Conservation (phyloP, 2,329 filamentous ascomycete species). For the Pseudogymnoascus sp. region DNA sequence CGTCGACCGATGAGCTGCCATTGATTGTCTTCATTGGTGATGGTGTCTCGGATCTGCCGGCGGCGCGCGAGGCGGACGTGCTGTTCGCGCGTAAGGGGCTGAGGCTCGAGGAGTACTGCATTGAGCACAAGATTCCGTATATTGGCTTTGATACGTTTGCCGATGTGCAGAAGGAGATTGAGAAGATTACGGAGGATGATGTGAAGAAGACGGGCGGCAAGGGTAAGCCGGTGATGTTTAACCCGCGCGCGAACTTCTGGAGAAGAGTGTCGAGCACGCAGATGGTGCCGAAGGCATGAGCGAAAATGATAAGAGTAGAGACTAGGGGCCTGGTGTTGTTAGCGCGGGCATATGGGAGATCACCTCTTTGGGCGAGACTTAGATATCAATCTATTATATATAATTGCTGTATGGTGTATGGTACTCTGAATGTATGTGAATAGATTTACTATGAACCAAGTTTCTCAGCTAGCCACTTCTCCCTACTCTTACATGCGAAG, state of each 20-base stretch:
- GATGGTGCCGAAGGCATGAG: constrained; percentile 16
- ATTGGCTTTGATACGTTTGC: constrained; percentile 58
- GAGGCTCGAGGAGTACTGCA: constrained; percentile 57
- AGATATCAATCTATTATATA: background rate
- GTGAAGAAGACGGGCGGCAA: constrained; percentile 50
- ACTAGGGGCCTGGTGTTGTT: background rate
- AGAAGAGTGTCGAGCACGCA: constrained; percentile 50
- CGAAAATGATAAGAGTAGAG: background rate
- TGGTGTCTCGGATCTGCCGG: constrained; percentile 58
- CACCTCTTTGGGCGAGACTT: background rate
- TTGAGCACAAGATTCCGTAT: constrained; percentile 52
- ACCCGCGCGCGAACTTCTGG: constrained; percentile 63
- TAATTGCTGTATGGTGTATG: background rate
- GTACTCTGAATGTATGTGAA: background rate
- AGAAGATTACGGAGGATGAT: constrained; percentile 50
- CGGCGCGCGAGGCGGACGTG: constrained; percentile 57
- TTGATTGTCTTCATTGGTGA: constrained; percentile 64
- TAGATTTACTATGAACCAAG: background rate
- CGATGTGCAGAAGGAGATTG: constrained; percentile 54
- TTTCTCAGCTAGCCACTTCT: background rate
- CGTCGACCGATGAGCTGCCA: constrained; percentile 53
- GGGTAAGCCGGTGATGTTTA: constrained; percentile 53
- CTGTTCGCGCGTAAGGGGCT: constrained; percentile 60
- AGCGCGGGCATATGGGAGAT: background rate
- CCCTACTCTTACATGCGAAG: background rate